Conservation (phyloP, 345 rosid species). For the Eucalyptus erythrocorys region DNA sequence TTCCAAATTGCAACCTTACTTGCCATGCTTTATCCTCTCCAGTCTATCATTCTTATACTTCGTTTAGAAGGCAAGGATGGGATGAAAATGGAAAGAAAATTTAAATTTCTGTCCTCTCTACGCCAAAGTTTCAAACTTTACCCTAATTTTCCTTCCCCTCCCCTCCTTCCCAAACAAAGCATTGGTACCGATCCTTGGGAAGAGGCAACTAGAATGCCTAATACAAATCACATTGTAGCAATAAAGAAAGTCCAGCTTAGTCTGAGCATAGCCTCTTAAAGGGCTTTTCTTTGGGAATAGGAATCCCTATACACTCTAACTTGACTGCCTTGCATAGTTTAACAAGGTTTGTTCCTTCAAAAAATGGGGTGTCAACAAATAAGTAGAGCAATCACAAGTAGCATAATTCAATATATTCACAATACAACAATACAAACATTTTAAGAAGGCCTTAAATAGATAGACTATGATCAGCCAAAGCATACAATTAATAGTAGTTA, state of each 20-base stretch:
- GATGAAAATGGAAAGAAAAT: not conserved
- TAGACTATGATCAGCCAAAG: not conserved
- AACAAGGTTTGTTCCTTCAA: too few relatives aligned
- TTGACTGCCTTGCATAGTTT: too few relatives aligned
- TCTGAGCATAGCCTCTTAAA: not conserved
- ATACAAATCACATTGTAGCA: not conserved
- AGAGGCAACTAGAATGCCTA: not conserved
- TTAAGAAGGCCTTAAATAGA: not conserved
- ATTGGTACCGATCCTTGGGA: not conserved
- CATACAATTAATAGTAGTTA: not conserved
- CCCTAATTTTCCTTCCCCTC: not conserved
- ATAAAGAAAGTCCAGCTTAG: not conserved
- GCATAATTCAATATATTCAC: not conserved
- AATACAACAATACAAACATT: not conserved
- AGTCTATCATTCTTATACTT: not conserved
- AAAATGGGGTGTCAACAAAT: too few relatives aligned
- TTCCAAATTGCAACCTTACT: not conserved
- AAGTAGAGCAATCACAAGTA: too few relatives aligned
- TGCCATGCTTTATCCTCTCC: too few relatives aligned
- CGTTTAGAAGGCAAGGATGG: not conserved
- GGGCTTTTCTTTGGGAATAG: not conserved
- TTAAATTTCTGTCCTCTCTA: not conserved
- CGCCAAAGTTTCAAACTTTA: not conserved
- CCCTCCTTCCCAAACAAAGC: not conserved
- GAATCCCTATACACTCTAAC: not conserved